phyloP scores from a whole-genome alignment of 1,284 basidiomycete genomes.

The Erythrobasidium hasegawianum region DNA sequence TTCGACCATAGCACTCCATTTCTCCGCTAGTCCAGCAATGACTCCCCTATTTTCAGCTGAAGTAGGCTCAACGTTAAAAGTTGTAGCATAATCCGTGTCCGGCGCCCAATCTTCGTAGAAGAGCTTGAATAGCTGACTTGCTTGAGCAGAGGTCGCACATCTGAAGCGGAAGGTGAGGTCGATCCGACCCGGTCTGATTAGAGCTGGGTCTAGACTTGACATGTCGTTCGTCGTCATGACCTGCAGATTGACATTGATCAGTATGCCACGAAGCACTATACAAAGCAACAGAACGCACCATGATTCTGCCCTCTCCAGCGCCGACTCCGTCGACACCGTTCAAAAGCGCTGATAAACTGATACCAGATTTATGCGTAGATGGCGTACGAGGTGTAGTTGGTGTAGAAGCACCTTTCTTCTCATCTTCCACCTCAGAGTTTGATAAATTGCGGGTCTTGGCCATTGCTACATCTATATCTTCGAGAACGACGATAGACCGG shows the following conservation, averaged over 20 bases:
- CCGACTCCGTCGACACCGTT: slow-evolving; percentile 17
- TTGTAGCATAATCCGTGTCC: too few relatives aligned
- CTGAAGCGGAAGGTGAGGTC: slow-evolving; percentile 6
- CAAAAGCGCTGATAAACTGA: slow-evolving; percentile 11
- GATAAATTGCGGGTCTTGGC: too few relatives aligned
- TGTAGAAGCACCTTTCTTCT: too few relatives aligned
- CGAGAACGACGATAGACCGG: neutral
- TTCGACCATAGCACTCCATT: slow-evolving; percentile 60
- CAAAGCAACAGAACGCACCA: neutral
- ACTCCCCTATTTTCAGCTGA: neutral
- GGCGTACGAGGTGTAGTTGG: neutral
- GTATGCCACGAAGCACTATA: too few relatives aligned
- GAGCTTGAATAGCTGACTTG: slow-evolving; percentile 19
- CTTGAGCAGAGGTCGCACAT: slow-evolving; percentile 9
- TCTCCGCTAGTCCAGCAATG: slow-evolving; percentile 52
- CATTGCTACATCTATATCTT: slow-evolving; percentile 21
- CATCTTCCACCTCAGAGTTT: too few relatives aligned
- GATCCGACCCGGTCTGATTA: slow-evolving; percentile 57
- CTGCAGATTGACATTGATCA: too few relatives aligned
- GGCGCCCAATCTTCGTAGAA: slow-evolving; percentile 11
- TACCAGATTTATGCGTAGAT: neutral
- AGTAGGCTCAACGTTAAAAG: neutral
- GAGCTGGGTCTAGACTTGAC: slow-evolving; percentile 62
- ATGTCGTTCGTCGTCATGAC: slow-evolving; percentile 71
- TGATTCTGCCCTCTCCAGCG: neutral